phyloP scores from a whole-genome alignment of 257 asterid species.

The Cruciata laevipes region DNA sequence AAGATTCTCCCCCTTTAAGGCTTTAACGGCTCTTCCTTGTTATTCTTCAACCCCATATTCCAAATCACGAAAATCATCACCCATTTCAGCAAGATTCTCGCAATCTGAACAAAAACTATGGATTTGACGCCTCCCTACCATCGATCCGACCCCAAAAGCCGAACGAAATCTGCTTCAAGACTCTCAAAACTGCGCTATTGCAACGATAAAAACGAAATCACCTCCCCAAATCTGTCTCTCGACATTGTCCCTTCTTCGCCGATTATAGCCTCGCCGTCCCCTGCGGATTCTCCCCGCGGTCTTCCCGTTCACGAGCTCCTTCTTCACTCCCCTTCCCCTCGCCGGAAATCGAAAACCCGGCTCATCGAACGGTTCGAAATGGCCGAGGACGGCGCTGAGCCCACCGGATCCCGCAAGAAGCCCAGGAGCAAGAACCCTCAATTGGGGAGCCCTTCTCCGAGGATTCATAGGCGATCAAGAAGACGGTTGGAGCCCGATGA shows the following conservation, averaged over 20 bases:
- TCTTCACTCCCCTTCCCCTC: conserved; percentile 63
- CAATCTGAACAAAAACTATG: conserved; percentile 28
- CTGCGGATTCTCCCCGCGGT: conserved; percentile 45
- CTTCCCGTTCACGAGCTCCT: conserved; percentile 57
- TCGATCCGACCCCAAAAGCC: conserved; percentile 42
- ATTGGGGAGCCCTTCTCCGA: conserved; percentile 44
- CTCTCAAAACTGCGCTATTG: conserved; percentile 57
- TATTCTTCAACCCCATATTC: conserved; percentile 7
- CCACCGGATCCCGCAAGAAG: conserved; percentile 35
- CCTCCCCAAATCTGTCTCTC: conserved; percentile 52
- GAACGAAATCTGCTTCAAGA: conserved; percentile 61
- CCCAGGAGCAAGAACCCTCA: conserved; percentile 38
- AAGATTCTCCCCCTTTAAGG: conserved; percentile 36
- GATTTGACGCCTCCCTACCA: conserved; percentile 50
- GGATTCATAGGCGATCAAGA: conserved; percentile 49
- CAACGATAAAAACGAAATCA: conserved; percentile 34
- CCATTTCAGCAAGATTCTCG: conserved; percentile 6
- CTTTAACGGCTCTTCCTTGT: conserved; percentile 55
- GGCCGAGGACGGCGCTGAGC: conserved; percentile 47
- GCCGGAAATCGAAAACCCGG: conserved; percentile 44
- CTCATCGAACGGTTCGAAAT: conserved; percentile 36
- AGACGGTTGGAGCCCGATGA: conserved; percentile 66
- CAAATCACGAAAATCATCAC: not conserved
- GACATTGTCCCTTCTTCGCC: conserved; percentile 72
- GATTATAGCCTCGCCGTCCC: conserved; percentile 45